Percentiles rank a stretch among this genome's conserved stretches.
Conservation (phyloP, 305 asterid species). For the Ilex paraguariensis region DNA sequence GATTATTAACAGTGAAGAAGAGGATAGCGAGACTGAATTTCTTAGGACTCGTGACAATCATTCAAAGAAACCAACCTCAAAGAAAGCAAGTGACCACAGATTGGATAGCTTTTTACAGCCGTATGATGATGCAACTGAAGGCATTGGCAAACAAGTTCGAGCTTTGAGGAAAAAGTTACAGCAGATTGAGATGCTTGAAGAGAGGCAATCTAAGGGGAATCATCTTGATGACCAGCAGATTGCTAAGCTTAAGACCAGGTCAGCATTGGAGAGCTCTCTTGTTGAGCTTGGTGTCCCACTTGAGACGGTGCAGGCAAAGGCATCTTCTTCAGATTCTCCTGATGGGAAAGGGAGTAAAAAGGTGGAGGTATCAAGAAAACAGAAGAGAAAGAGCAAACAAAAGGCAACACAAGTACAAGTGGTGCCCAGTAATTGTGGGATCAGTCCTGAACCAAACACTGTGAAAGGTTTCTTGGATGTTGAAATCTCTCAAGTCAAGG, state of each 20-base stretch:
- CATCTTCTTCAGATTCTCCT: constrained; percentile 32
- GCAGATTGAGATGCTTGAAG: constrained; percentile 95
- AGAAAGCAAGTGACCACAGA: constrained; percentile 35
- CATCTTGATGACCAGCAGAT: constrained; percentile 86
- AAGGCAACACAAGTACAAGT: constrained; percentile 44
- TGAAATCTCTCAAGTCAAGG: constrained; percentile 34
- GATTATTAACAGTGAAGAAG: constrained; percentile 77
- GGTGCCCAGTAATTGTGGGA: constrained; percentile 29
- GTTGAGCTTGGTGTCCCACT: constrained; percentile 72
- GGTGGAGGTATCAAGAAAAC: constrained; percentile 41
- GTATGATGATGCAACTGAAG: constrained; percentile 45
- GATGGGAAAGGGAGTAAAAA: constrained; percentile 55
- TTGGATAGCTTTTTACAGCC: constrained; percentile 64
- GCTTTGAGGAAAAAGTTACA: constrained; percentile 90
- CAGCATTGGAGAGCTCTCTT: constrained; percentile 63
- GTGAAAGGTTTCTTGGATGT: constrained; percentile 31
- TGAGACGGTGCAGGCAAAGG: constrained; percentile 39
- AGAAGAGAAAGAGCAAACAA: constrained; percentile 67
- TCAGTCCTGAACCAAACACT: constrained; percentile 28
- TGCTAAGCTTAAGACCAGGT: constrained; percentile 62
- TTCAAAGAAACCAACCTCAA: constrained; percentile 29
- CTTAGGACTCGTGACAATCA: constrained; percentile 45
- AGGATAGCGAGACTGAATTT: constrained; percentile 48
- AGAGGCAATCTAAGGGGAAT: constrained; percentile 59
- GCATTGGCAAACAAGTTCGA: constrained; percentile 60